phyloP scores from a whole-genome alignment of 2,329 filamentous ascomycete genomes.

The Fusarium poae region DNA sequence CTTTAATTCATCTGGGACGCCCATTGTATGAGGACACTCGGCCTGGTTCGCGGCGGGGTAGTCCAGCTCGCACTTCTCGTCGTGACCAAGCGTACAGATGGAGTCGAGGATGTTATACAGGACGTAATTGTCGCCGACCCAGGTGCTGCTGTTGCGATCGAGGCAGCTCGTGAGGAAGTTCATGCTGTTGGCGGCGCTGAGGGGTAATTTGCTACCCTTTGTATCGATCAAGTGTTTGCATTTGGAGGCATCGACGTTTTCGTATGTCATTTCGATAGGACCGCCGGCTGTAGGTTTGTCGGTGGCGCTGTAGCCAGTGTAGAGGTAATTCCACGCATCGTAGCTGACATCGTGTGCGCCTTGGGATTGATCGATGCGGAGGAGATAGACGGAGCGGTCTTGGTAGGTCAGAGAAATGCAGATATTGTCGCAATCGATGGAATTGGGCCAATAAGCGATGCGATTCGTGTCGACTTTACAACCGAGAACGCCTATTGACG shows the following conservation, averaged over 20 bases:
- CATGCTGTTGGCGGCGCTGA: conserved; percentile 66
- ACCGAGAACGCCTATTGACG: conserved; percentile 70
- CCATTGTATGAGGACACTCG: conserved; percentile 59
- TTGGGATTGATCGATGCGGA: conserved; percentile 68
- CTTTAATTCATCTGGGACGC: conserved; percentile 53
- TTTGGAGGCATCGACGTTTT: conserved; percentile 58
- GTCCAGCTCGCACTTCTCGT: conserved; percentile 62
- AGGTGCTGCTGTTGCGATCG: conserved; percentile 54
- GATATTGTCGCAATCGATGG: conserved; percentile 67
- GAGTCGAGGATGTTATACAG: conserved; percentile 66
- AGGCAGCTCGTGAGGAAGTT: conserved; percentile 65
- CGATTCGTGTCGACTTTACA: conserved; percentile 72
- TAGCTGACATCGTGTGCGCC: conserved; percentile 71
- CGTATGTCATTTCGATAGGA: conserved; percentile 61
- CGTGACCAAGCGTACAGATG: conserved; percentile 60
- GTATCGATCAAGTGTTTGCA: conserved; percentile 65
- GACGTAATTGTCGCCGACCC: conserved; percentile 63
- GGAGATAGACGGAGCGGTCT: conserved; percentile 67
- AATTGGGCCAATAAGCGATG: conserved; percentile 71
- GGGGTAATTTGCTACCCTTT: conserved; percentile 54
- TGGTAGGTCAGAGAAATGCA: conserved; percentile 66
- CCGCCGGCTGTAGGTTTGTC: conserved; percentile 62
- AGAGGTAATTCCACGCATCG: conserved; percentile 73
- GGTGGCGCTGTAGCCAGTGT: conserved; percentile 61
- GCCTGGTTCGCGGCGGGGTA: conserved; percentile 61